Conservation (phyloP, 1,284 basidiomycete species). For the Sanghuangporus weigelae region DNA sequence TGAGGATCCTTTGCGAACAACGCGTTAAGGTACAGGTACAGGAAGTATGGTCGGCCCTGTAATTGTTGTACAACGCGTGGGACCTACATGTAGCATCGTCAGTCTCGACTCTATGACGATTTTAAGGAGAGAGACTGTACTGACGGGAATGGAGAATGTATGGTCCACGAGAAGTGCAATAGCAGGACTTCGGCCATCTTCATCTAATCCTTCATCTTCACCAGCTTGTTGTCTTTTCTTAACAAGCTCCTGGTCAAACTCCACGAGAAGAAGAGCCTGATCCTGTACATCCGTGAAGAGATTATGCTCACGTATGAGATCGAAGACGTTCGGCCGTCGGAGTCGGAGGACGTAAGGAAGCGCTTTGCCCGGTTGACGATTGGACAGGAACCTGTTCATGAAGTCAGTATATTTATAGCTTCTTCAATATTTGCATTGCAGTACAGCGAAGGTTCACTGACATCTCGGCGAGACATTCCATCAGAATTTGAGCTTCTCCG, state of each 20-base stretch:
- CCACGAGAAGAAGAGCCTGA: slow-evolving; percentile 85
- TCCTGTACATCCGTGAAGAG: slow-evolving; percentile 94
- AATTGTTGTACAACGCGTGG: slow-evolving; percentile 87
- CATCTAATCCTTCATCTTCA: slow-evolving; percentile 24
- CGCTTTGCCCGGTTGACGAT: slow-evolving; percentile 91
- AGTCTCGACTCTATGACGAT: not conserved
- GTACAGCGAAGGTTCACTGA: slow-evolving; percentile 32
- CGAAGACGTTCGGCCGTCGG: slow-evolving; percentile 86
- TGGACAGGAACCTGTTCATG: slow-evolving; percentile 64
- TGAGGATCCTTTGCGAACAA: slow-evolving; percentile 86
- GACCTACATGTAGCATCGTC: slow-evolving; percentile 45
- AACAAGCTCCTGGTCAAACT: slow-evolving; percentile 89
- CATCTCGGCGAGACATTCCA: slow-evolving; percentile 93
- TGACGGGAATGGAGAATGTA: slow-evolving; percentile 90
- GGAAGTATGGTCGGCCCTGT: slow-evolving; percentile 68
- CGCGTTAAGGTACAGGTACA: slow-evolving; percentile 92
- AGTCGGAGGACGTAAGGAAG: slow-evolving; percentile 86
- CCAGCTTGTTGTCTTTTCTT: slow-evolving; percentile 46
- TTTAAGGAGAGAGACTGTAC: slow-evolving; percentile 24
- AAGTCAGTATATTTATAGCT: slow-evolving; percentile 4
- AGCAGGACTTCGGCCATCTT: slow-evolving; percentile 52
- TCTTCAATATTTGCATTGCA: not conserved
- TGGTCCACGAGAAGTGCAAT: slow-evolving; percentile 91
- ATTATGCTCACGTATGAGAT: slow-evolving; percentile 91
- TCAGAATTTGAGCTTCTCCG: slow-evolving; percentile 53